A percentile compares a stretch with the other conserved stretches of the same genome.
These are phyloP conservation scores for Candida boidinii DNA, from an alignment of 805 yeast genomes.

Conservation along the genomic window DNA sequence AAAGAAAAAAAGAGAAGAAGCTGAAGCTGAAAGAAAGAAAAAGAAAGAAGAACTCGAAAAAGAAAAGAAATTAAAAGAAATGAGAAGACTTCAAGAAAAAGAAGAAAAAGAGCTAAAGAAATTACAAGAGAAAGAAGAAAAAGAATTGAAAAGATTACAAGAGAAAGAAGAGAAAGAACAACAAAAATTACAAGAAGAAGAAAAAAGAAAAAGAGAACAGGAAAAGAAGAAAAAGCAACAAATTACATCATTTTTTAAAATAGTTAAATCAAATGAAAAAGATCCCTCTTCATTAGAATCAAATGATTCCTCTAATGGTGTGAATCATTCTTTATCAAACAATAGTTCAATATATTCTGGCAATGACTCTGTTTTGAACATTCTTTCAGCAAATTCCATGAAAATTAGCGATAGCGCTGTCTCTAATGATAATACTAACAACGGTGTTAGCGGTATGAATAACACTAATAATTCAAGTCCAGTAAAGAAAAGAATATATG, in stretches of 20 bases:
- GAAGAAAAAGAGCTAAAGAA: constrained; percentile 8
- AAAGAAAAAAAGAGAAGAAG: constrained; percentile 21
- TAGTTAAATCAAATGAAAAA: too few species aligned
- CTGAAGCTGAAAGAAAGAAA: constrained; percentile 26
- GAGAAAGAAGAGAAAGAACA: constrained; percentile 4
- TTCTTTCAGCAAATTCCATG: not conserved
- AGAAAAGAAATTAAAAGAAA: constrained; percentile 6
- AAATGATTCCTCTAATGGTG: not conserved
- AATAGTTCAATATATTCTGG: too few species aligned
- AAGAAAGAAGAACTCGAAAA: constrained; percentile 25
- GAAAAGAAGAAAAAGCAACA: constrained; percentile 18
- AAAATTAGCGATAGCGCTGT: too few species aligned
- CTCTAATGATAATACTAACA: not conserved
- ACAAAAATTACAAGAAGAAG: constrained; percentile 2
- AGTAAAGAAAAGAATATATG: constrained; percentile 4
- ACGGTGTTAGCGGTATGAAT: too few species aligned
- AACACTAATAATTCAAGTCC: not conserved
- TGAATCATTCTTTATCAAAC: too few species aligned
- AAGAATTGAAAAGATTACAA: constrained; percentile 5
- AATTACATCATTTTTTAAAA: constrained; percentile 23
- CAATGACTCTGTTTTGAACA: not conserved
- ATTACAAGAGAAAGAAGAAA: constrained; percentile 9
- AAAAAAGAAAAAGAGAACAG: constrained; percentile 9
- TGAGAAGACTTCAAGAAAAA: constrained; percentile 24
- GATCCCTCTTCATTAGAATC: too few species aligned